A percentile compares a stretch with the other conserved stretches of the same genome.
Conservation (phyloP, 345 rosid species). For the Hibiscus mutabilis region DNA sequence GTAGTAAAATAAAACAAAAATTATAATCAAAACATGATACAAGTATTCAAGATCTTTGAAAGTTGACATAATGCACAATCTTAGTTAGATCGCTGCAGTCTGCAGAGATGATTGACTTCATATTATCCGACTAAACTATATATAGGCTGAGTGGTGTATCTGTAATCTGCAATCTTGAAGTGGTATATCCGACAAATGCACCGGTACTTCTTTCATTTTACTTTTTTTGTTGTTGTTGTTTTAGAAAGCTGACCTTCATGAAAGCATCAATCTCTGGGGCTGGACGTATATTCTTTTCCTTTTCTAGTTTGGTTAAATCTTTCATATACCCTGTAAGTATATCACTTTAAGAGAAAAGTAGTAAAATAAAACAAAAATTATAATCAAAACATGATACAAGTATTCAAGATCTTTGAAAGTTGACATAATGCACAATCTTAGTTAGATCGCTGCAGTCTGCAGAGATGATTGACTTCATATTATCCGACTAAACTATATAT, state of each 20-base stretch:
- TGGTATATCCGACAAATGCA: too few species aligned
- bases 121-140: too few species aligned
- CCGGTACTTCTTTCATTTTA: neutral
- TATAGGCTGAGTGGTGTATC: too few species aligned
- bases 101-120: too few species aligned
- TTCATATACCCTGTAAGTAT: constrained; percentile 44
- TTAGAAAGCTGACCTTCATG: constrained; percentile 60
- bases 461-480: too few species aligned
- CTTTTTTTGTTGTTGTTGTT: too few species aligned
- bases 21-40: neutral
- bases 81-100: too few species aligned
- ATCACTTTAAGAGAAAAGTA: neutral
- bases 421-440: neutral
- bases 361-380: neutral
- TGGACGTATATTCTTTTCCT: constrained; percentile 60
- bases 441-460: too few species aligned
- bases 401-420: neutral
- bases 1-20: neutral
- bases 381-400: neutral
- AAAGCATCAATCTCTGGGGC: constrained; percentile 84
- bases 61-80: neutral
- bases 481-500: too few species aligned
- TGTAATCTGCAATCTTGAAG: too few species aligned
- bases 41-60: neutral
- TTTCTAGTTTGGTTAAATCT: constrained; percentile 64